These are phyloP conservation scores for Pythium guiyangense DNA, from an alignment of 352 stramenopile genomes.

Conservation along the genomic window DNA sequence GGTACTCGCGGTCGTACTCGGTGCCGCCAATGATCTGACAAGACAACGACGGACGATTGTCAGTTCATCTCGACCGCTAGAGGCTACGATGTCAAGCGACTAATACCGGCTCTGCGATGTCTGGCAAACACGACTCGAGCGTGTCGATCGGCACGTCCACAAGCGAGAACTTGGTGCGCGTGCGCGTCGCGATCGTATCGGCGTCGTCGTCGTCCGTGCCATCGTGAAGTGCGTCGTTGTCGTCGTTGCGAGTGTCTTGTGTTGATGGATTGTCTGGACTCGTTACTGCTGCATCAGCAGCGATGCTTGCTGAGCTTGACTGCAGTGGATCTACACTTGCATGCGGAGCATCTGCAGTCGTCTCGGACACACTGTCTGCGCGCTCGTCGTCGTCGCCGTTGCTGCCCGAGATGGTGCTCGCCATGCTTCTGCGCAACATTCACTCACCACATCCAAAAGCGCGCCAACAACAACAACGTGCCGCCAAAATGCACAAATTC, in stretches of 20 bases:
- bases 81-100: not conserved
- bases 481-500: too few relatives aligned
- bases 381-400: too few relatives aligned
- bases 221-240: not conserved
- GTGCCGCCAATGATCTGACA: conserved; percentile 16
- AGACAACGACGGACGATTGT: not conserved
- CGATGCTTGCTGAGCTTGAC: too few relatives aligned
- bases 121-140: conserved; percentile 56
- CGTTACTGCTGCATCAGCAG: too few relatives aligned
- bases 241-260: not conserved
- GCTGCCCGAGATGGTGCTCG: too few relatives aligned
- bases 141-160: conserved; percentile 69
- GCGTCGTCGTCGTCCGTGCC: conserved; percentile 1
- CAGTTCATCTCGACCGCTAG: not conserved
- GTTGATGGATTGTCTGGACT: not conserved
- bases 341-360: too few relatives aligned
- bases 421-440: too few relatives aligned
- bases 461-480: too few relatives aligned
- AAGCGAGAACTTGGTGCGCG: conserved; percentile 72
- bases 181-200: conserved; percentile 65
- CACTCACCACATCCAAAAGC: too few relatives aligned
- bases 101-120: conserved; percentile 27
- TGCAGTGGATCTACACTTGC: too few relatives aligned
- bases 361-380: too few relatives aligned
- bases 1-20: conserved; percentile 65